Base-by-base conservation (phyloP, 345 rosid genomes). In the Melaleuca quinquenervia region DNA sequence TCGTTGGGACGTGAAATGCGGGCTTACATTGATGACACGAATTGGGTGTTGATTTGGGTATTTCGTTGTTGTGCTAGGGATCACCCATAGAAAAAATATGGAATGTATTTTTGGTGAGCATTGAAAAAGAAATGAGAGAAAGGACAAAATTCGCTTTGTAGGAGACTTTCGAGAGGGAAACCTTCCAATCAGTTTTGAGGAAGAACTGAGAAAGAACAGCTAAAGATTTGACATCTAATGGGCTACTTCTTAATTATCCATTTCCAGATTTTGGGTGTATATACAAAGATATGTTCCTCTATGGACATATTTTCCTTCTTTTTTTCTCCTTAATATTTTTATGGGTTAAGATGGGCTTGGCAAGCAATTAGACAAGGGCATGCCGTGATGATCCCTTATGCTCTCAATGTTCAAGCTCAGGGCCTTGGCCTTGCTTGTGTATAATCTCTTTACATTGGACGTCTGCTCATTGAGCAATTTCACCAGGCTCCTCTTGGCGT, bases 401-500 rank as follows among this genome's bases (percentile, higher is more conserved):
- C 90, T 90, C 45, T 92, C 92, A 22, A 93, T 86, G 1, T 87
- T 92, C 88, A 93, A 86, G 49, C 84, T 90, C 91, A 92, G 90
- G 86, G 91, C 88, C 29, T 89, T 87, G 27, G 95, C 95, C 86
- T 94, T 96, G 53, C 92, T 93, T 1, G 93, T 96, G 49, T 97
- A 97, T 92, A 97, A 88, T 85, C 92, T 91, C 87, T 97, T 97
- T 21, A 97, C 93, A 85, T 97, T 97, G 4, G 98, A 91, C 18
- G 91, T 88, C 52, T 97, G 98, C 51, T 97, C 98, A 44, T 92
- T 92, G 29, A 97, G 70, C 88, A 97, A 86, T 89, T 90, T 96
- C 75, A 88, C 92, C 21, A 97, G 87, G 89, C 99, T 97, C 76
- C 99, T 91, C 94, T 97, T 97, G 6, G 99, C 99, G 44, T 96